Evolutionary conservation across 1,139 yeast species (phyloP).

Genomic region (Tardiomyces digboiensis): DNA sequence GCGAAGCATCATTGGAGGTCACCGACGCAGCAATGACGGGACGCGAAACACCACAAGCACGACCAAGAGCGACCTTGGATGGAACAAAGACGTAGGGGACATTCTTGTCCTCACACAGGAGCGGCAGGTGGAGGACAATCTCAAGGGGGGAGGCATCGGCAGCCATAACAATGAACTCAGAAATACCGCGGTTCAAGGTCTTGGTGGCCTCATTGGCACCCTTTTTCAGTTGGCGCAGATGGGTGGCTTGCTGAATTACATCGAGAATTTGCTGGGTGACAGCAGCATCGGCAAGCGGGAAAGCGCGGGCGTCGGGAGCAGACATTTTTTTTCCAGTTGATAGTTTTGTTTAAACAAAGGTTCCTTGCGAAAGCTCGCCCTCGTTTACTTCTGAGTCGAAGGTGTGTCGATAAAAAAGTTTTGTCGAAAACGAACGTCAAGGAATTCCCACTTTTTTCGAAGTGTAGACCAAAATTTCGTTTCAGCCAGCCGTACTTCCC

Average conservation of each 20-base stretch:
- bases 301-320: slow-evolving; percentile 49
- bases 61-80: slow-evolving; percentile 96
- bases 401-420: too few relatives aligned
- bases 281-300: slow-evolving; percentile 96
- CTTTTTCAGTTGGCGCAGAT: slow-evolving; percentile 96
- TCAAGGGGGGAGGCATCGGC: slow-evolving; percentile 99
- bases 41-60: slow-evolving; percentile 99
- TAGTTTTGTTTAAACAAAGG: slow-evolving; percentile 18
- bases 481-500: neutral
- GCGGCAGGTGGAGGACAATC: slow-evolving; percentile 94
- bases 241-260: slow-evolving; percentile 96
- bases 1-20: slow-evolving; percentile 97
- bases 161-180: slow-evolving; percentile 99
- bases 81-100: slow-evolving; percentile 99
- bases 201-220: slow-evolving; percentile 99
- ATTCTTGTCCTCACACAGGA: slow-evolving; percentile 98
- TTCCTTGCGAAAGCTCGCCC: slow-evolving; percentile 21
- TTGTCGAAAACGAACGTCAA: too few relatives aligned
- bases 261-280: slow-evolving; percentile 96
- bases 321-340: slow-evolving; percentile 23
- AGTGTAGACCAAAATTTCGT: neutral
- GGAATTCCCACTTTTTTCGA: too few relatives aligned
- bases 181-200: slow-evolving; percentile 99
- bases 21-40: slow-evolving; percentile 99
- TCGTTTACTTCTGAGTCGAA: slow-evolving; percentile 2